Evolutionary conservation across 2,329 filamentous ascomycete species (phyloP).

Genomic region (Pyricularia pennisetigena): DNA sequence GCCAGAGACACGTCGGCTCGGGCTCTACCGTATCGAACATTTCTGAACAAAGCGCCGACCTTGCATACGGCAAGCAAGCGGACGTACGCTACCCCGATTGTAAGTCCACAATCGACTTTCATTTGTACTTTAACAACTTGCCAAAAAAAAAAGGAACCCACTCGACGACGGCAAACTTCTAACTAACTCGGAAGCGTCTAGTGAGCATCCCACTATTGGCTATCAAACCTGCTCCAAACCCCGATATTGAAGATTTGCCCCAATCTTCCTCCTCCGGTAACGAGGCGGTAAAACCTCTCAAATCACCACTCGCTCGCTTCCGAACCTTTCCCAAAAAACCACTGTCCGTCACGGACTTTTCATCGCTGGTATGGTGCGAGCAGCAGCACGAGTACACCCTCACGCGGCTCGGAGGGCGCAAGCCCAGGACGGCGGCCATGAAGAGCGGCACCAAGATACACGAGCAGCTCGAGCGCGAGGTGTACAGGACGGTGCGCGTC

Average conservation of each 20-base stretch:
- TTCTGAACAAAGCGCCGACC: not conserved
- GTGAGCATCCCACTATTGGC: constrained; percentile 37
- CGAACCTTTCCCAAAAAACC: constrained; percentile 67
- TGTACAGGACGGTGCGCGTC: constrained; percentile 68
- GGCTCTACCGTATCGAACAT: constrained; percentile 4
- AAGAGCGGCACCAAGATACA: constrained; percentile 72
- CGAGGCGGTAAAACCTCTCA: constrained; percentile 12
- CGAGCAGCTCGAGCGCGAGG: constrained; percentile 72
- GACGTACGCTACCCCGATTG: constrained; percentile 40
- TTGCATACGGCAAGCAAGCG: not conserved
- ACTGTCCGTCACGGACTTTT: constrained; percentile 78
- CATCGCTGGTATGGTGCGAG: constrained; percentile 91
- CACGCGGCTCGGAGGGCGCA: constrained; percentile 62
- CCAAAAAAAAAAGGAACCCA: not conserved
- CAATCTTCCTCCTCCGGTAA: constrained; percentile 12
- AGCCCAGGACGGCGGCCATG: constrained; percentile 73
- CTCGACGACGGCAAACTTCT: constrained; percentile 25
- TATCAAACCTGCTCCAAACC: constrained; percentile 8
- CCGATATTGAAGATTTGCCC: not conserved
- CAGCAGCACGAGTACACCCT: constrained; percentile 87
- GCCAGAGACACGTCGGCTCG: constrained; percentile 1
- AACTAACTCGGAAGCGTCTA: constrained; percentile 57
- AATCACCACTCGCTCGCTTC: constrained; percentile 65
- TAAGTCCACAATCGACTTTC: constrained; percentile 23
- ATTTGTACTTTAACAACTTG: not conserved